Evolutionary conservation across 495 filamentous ascomycete species (phyloP).

Genomic region (Saxophila tyrrhenica): DNA sequence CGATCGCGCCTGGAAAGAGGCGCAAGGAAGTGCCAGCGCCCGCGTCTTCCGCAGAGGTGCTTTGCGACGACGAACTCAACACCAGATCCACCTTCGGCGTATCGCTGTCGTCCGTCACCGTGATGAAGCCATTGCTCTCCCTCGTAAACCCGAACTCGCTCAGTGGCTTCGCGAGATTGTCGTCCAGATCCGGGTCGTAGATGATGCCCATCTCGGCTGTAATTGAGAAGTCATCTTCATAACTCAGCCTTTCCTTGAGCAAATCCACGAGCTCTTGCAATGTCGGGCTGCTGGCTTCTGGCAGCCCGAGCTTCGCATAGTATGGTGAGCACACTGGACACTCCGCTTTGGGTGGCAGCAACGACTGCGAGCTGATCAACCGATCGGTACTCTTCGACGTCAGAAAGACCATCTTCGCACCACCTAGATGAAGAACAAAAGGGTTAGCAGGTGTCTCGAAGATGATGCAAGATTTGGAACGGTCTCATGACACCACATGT

Average conservation of each 20-base stretch:
- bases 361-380: conserved; percentile 61
- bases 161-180: conserved; percentile 71
- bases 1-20: conserved; percentile 2
- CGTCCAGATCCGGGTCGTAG: conserved; percentile 80
- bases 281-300: conserved; percentile 56
- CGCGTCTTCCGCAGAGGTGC: neutral
- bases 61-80: conserved; percentile 26
- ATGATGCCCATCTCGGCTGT: conserved; percentile 59
- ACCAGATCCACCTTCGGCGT: conserved; percentile 76
- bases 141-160: conserved; percentile 53
- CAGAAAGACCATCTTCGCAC: conserved; percentile 55
- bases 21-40: neutral
- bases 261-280: conserved; percentile 73
- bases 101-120: conserved; percentile 74
- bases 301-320: conserved; percentile 52
- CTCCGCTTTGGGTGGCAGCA: conserved; percentile 64
- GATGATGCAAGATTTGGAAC: neutral
- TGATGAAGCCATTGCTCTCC: conserved; percentile 63
- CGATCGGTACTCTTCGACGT: conserved; percentile 53
- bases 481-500: too few relatives aligned
- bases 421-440: too few relatives aligned
- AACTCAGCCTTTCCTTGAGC: conserved; percentile 58
- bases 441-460: neutral
- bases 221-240: conserved; percentile 77
- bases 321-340: conserved; percentile 75